Conservation (phyloP, 768 basidiomycete species). For the Amanita thiersii region DNA sequence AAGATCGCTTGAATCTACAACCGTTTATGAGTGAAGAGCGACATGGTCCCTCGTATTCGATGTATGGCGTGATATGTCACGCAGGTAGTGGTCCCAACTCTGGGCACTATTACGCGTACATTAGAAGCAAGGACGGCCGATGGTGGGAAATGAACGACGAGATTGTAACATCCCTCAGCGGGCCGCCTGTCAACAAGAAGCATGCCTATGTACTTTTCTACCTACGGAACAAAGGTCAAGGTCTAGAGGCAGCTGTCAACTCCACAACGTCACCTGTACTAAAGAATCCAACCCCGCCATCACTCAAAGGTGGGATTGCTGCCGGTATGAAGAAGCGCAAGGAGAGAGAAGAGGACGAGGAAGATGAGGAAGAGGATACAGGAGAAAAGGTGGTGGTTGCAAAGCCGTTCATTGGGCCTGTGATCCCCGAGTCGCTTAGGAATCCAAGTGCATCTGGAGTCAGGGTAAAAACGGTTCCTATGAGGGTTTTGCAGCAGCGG, state of each 20-base stretch:
- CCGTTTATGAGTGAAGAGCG: constrained; percentile 80
- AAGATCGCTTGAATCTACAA: constrained; percentile 61
- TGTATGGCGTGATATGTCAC: constrained; percentile 92
- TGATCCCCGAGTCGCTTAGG: constrained; percentile 42
- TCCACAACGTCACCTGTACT: constrained; percentile 12
- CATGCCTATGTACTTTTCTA: constrained; percentile 95
- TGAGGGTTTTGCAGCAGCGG: constrained; percentile 44
- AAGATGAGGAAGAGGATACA: constrained; percentile 40
- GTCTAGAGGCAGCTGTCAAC: constrained; percentile 54
- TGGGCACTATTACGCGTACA: constrained; percentile 89
- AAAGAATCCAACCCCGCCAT: constrained; percentile 16
- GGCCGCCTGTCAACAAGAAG: constrained; percentile 51
- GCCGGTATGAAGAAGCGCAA: constrained; percentile 44
- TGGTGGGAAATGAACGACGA: constrained; percentile 99
- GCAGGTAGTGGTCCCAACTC: constrained; percentile 90
- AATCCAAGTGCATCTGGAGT: constrained; percentile 19
- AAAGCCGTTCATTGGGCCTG: constrained; percentile 56
- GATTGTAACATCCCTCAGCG: constrained; percentile 36
- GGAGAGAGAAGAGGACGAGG: constrained; percentile 30
- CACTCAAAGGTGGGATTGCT: constrained; percentile 31
- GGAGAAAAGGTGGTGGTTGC: constrained; percentile 43
- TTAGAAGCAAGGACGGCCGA: constrained; percentile 56
- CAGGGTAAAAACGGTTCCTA: constrained; percentile 10
- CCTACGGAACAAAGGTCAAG: constrained; percentile 71
- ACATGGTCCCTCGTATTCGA: constrained; percentile 69